Evolutionary conservation across 192 early-diverging fungal species (phyloP).

Genomic region (Cetraspora pellucida): DNA sequence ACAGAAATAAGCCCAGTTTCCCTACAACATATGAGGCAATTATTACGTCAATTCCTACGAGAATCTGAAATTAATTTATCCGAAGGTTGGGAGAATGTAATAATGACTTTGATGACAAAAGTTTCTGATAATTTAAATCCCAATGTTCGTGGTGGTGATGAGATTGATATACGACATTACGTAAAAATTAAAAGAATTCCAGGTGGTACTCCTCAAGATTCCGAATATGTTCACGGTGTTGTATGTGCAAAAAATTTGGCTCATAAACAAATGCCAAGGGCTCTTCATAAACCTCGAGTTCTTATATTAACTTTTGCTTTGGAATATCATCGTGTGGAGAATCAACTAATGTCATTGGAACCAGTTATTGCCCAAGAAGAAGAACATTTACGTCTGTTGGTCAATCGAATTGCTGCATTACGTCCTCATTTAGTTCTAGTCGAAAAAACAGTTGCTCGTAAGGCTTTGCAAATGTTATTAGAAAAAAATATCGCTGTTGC

Average conservation of each 20-base stretch:
- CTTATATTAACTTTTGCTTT: slow-evolving; percentile 86
- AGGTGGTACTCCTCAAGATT: slow-evolving; percentile 77
- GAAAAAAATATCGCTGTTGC: slow-evolving; percentile 79
- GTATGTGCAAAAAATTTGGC: slow-evolving; percentile 94
- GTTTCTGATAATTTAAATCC: slow-evolving; percentile 63
- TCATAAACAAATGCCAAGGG: slow-evolving; percentile 85
- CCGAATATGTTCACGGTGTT: slow-evolving; percentile 84
- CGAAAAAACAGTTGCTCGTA: slow-evolving; percentile 79
- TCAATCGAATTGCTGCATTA: slow-evolving; percentile 75
- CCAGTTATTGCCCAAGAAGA: slow-evolving; percentile 83
- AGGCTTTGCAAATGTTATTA: slow-evolving; percentile 82
- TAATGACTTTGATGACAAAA: slow-evolving; percentile 71
- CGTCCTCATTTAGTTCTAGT: slow-evolving; percentile 81
- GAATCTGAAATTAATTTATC: slow-evolving; percentile 61
- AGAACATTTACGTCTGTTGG: slow-evolving; percentile 79
- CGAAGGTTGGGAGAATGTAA: slow-evolving; percentile 68
- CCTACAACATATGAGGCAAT: slow-evolving; percentile 63
- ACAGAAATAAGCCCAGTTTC: slow-evolving; percentile 67
- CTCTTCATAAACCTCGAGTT: slow-evolving; percentile 72
- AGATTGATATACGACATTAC: slow-evolving; percentile 86
- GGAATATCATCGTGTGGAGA: slow-evolving; percentile 73
- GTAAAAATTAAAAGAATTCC: slow-evolving; percentile 97
- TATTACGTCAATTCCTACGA: slow-evolving; percentile 72
- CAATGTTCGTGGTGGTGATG: slow-evolving; percentile 74
- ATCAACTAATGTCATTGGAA: slow-evolving; percentile 79